Base-by-base conservation (phyloP, 2,329 filamentous ascomycete species). In the Pseudomassariella vexata region DNA sequence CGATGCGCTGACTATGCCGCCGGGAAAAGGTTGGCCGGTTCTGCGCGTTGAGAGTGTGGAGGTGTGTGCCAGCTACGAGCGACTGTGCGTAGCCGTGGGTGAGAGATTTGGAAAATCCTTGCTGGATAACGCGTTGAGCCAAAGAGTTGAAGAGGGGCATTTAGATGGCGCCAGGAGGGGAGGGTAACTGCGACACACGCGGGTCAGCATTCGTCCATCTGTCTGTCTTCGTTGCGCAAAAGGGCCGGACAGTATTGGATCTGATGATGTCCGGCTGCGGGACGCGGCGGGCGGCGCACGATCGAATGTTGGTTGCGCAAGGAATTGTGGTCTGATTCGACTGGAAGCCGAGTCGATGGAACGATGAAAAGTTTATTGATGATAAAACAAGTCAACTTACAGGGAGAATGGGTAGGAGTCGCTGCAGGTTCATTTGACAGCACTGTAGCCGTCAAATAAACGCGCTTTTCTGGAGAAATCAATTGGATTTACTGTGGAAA, bases 361-460 rank as follows among this genome's bases (percentile, higher is more conserved):
- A n/a, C n/a, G n/a, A n/a, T n/a, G n/a, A n/a, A n/a, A n/a, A n/a
- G n/a, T n/a, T n/a, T n/a, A n/a, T n/a, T n/a, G n/a, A n/a, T n/a
- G n/a, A n/a, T n/a, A n/a, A n/a, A n/a, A n/a, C n/a, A n/a, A n/a
- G n/a, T n/a, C n/a, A 55, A 65, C 76, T 65, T 74, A 86, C 82
- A 68, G 69, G 69, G 62, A 72, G 70, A 68, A 68, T 73, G 64
- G 67, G 63, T 60, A 66, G 56, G 57, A 64, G 65, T 65, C 65
- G 68, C 69, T 89, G 87, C 89, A 95, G 87, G 87, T 92, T 95
- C 89, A 95, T 95, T 87, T 90, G 86, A 94, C 87, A 89, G 86
- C 82, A 59, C 46, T 48, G 41, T 56, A 66, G 81, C 80, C 85
- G 85, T 73, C 87, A 92, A 94, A 82, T 71, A 87, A 94, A 81